phyloP scores from a whole-genome alignment of 306 rosid species.

The Medicago arabica region DNA sequence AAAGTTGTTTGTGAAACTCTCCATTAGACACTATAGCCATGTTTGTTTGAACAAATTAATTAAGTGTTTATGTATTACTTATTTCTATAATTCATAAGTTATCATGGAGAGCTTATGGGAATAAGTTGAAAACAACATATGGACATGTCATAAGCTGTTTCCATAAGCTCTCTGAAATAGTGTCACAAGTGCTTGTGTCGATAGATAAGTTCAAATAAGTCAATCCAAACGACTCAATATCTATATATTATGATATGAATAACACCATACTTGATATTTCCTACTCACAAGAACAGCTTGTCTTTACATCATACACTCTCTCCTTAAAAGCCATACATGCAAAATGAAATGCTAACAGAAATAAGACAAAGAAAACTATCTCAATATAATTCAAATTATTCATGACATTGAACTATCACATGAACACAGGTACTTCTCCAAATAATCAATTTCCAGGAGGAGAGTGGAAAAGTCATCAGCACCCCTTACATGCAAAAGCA shows the following conservation, averaged over 20 bases:
- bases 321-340: too few species aligned
- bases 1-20: not conserved
- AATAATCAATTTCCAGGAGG: slow-evolving; percentile 54
- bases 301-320: too few species aligned
- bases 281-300: too few species aligned
- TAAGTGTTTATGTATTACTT: not conserved
- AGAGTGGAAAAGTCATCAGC: slow-evolving; percentile 74
- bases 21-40: too few species aligned
- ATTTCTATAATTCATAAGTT: not conserved
- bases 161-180: not conserved
- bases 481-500: slow-evolving; percentile 77
- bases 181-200: not conserved
- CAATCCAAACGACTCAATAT: not conserved
- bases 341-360: too few species aligned
- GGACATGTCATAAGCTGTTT: not conserved
- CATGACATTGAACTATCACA: slow-evolving; percentile 33
- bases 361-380: too few species aligned
- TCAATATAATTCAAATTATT: not conserved
- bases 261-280: too few species aligned
- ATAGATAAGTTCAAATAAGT: not conserved
- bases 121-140: not conserved
- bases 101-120: not conserved
- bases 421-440: slow-evolving; percentile 57
- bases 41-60: too few species aligned
- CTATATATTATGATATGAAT: not conserved